Base-by-base conservation (phyloP, 2,329 filamentous ascomycete genomes). In the Penicillium sp. region DNA sequence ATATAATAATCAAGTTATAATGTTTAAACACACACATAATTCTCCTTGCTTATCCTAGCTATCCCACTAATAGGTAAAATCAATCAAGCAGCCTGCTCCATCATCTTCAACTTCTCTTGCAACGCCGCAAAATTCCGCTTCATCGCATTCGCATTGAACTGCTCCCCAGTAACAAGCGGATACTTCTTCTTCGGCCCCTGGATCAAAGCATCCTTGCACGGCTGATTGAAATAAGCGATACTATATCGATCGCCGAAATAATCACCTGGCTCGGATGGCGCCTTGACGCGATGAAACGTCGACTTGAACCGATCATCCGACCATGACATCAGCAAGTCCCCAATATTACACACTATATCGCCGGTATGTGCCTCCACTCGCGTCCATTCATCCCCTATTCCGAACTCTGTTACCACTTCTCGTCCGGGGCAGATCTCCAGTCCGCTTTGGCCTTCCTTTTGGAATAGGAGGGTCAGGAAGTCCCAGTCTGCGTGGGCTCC, bases 161-260 rank as follows among this genome's bases (percentile, higher is more conserved):
- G 73, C 45, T 74, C 75, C 2, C 80, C 81, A 0, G 79, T 83
- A 13, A 84, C 73, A 49, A 73, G 61, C 2, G 79, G 76, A 64
- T 84, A 84, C 66, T 83, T 84, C 67, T 79, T 79, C 62, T 67
- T 42, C 3, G 79, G 80, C 0, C 81, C 82, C 60, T 83, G 80
- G 34, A 84, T 82, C 54, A 72, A 60, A 8, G 75, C 74, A 62
- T 81, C 77, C 48, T 73, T 75, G 61, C 75, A 77, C 0, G 81
- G 80, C 66, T 84, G 80, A 57, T 83, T 84, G 65, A 84, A 84
- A 58, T 78, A 84, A 6, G 81, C 81, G 61, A 85, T 79, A 61
- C 78, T 82, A 62, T 81, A 84, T 38, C 81, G 72, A 56, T 77
- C 74, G 5, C 79, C 79, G 57, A 76, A 83, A 61, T 76, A 81